Percentiles rank a stretch among this genome's conserved stretches.
These are phyloP conservation scores for Moesziomyces sp. DNA, from an alignment of 1,284 basidiomycete genomes.

Conservation along the genomic window DNA sequence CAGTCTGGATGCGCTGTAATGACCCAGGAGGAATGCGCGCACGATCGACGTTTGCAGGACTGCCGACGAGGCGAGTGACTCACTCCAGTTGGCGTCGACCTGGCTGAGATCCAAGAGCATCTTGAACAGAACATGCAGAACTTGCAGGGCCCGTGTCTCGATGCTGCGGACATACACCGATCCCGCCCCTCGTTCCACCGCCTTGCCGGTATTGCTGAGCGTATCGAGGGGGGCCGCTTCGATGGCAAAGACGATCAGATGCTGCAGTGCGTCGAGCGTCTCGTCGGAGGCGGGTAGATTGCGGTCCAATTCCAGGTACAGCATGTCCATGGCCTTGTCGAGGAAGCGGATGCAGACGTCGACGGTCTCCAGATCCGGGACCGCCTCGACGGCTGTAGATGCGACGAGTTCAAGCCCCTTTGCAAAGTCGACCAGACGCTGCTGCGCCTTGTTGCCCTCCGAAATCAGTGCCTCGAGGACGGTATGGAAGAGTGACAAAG, in stretches of 20 bases:
- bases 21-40: slow-evolving; percentile 29
- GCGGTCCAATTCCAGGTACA: slow-evolving; percentile 35
- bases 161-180: background rate
- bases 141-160: slow-evolving; percentile 20
- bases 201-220: background rate
- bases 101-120: slow-evolving; percentile 41
- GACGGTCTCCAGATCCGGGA: slow-evolving; percentile 39
- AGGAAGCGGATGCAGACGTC: slow-evolving; percentile 44
- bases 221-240: slow-evolving; percentile 25
- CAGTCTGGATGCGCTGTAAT: slow-evolving; percentile 12
- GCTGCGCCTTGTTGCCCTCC: slow-evolving; percentile 24
- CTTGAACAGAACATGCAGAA: slow-evolving; percentile 42
- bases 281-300: slow-evolving; percentile 22
- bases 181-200: background rate
- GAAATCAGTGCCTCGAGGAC: slow-evolving; percentile 16
- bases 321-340: slow-evolving; percentile 42
- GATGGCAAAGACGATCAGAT: slow-evolving; percentile 25
- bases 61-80: slow-evolving; percentile 27
- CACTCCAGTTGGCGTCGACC: slow-evolving; percentile 44
- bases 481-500: slow-evolving; percentile 12
- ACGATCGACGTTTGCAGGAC: slow-evolving; percentile 14
- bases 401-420: slow-evolving; percentile 35
- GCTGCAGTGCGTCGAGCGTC: slow-evolving; percentile 15
- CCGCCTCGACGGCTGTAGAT: slow-evolving; percentile 12
- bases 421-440: slow-evolving; percentile 32